A percentile compares a stretch with the other conserved stretches of the same genome.
Evolutionary conservation across 2,329 filamentous ascomycete species (phyloP).

Genomic region (Cadophora sp.): DNA sequence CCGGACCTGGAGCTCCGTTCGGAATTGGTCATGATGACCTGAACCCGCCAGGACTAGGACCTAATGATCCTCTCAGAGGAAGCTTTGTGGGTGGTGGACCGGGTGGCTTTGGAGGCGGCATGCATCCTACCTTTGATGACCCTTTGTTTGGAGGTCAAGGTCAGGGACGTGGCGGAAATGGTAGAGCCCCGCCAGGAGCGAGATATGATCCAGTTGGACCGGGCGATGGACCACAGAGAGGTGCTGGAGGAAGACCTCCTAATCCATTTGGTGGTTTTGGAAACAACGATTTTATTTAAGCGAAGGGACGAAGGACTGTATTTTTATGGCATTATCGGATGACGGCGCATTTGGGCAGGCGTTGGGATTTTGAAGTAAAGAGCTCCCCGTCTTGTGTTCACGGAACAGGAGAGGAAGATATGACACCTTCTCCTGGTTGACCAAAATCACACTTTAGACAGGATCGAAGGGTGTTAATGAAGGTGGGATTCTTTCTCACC

Average conservation of each 20-base stretch:
- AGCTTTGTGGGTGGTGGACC: constrained; percentile 64
- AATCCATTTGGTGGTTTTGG: constrained; percentile 68
- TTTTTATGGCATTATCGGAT: neutral
- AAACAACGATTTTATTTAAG: constrained; percentile 58
- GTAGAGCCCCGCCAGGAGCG: constrained; percentile 84
- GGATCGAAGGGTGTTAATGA: neutral
- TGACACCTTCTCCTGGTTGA: neutral
- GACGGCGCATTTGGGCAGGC: neutral
- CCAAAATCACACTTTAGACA: neutral
- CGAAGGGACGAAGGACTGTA: neutral
- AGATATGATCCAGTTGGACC: constrained; percentile 89
- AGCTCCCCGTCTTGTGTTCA: neutral
- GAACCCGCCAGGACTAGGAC: constrained; percentile 85
- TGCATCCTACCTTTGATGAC: constrained; percentile 97
- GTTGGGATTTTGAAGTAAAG: neutral
- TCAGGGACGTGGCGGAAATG: constrained; percentile 61
- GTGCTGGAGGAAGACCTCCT: constrained; percentile 53
- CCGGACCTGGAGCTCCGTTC: constrained; percentile 58
- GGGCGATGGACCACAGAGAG: constrained; percentile 60
- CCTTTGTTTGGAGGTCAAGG: constrained; percentile 74
- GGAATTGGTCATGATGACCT: constrained; percentile 86
- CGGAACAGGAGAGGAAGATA: neutral
- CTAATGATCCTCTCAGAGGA: constrained; percentile 79
- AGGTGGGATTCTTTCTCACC: neutral
- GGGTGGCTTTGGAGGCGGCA: constrained; percentile 74